Conservation (phyloP, 1,284 basidiomycete species). For the Trichosporon sp. region DNA sequence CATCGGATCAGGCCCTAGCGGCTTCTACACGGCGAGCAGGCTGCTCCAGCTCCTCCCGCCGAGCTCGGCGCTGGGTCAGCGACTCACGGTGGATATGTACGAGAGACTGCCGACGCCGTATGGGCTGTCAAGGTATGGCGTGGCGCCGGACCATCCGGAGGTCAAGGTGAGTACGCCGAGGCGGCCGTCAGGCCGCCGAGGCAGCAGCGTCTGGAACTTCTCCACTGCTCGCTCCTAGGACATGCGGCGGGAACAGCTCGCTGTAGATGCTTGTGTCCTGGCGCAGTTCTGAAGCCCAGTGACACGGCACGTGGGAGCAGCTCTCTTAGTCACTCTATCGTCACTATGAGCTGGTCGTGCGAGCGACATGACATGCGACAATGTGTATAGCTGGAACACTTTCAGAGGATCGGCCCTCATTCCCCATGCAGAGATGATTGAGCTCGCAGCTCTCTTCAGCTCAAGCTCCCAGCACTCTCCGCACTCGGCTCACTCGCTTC, state of each 20-base stretch:
- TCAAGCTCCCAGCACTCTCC: not conserved
- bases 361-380: too few species aligned
- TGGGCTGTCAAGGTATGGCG: conserved; percentile 91
- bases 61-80: conserved; percentile 44
- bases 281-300: too few species aligned
- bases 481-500: not conserved
- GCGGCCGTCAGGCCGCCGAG: not conserved
- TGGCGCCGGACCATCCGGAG: conserved; percentile 98
- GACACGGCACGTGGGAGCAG: too few species aligned
- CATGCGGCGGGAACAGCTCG: too few species aligned
- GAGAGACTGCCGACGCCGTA: conserved; percentile 92
- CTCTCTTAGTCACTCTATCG: too few species aligned
- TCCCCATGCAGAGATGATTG: too few species aligned
- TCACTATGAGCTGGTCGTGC: too few species aligned
- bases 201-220: too few species aligned
- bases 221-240: too few species aligned
- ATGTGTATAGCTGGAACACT: too few species aligned
- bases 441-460: not conserved
- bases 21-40: conserved; percentile 86
- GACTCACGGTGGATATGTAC: conserved; percentile 74
- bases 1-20: conserved; percentile 72
- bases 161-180: conserved; percentile 66
- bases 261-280: too few species aligned
- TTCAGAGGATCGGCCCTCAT: too few species aligned
- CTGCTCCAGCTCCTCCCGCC: conserved; percentile 61